phyloP scores from a whole-genome alignment of 495 filamentous ascomycete species.

The Penicillium crystallinum region DNA sequence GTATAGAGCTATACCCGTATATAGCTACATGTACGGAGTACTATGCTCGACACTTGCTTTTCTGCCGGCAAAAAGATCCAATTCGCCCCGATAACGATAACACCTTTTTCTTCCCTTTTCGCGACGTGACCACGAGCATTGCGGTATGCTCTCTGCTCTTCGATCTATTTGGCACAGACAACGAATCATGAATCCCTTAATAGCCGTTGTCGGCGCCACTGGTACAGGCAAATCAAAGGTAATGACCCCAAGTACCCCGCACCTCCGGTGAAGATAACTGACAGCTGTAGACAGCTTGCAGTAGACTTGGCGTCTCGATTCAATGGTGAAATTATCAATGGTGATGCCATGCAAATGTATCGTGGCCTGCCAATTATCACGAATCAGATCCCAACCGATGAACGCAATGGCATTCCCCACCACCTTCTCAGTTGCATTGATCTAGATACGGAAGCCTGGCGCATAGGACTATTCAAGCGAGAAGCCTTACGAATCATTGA shows the following conservation, averaged over 20 bases:
- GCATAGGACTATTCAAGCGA: slow-evolving; percentile 64
- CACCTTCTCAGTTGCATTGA: slow-evolving; percentile 78
- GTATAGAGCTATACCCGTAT: no score
- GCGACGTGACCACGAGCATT: slow-evolving; percentile 3
- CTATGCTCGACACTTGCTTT: neutral
- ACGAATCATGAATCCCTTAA: slow-evolving; percentile 53
- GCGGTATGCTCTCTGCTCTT: slow-evolving; percentile 24
- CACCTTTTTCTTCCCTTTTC: neutral
- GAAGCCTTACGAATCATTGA: slow-evolving; percentile 65
- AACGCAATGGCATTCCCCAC: slow-evolving; percentile 79
- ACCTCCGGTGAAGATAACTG: slow-evolving; percentile 13
- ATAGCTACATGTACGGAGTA: no score
- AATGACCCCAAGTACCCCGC: slow-evolving; percentile 16
- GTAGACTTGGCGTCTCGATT: slow-evolving; percentile 78
- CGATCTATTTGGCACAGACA: slow-evolving; percentile 15
- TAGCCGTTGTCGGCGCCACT: slow-evolving; percentile 86
- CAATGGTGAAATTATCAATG: slow-evolving; percentile 96
- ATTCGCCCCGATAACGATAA: slow-evolving; percentile 10
- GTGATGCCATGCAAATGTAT: slow-evolving; percentile 99
- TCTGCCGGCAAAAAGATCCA: neutral
- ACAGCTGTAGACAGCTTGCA: slow-evolving; percentile 65
- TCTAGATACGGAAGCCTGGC: slow-evolving; percentile 74
- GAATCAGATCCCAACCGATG: slow-evolving; percentile 74
- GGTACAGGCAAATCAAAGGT: slow-evolving; percentile 99
- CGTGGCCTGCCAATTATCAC: slow-evolving; percentile 89